Evolutionary conservation across 805 yeast genomes (phyloP), one percentile per base, ranked within the genome.

Genomic region (Candida arabinofermentans): DNA sequence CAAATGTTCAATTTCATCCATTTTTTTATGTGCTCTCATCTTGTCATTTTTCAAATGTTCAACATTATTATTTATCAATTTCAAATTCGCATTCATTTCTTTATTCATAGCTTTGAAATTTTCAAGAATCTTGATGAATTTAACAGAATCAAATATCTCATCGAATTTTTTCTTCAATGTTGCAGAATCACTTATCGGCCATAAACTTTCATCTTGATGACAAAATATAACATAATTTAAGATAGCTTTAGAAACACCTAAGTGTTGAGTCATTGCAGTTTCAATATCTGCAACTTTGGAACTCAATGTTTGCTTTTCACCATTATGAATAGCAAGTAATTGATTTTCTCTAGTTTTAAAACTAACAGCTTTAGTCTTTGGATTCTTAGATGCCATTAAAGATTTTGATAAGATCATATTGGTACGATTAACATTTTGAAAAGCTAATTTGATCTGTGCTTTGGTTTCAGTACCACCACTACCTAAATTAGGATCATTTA

Each of bases 111-210:
- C 61, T 57, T 89, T 90, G 54, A 93, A 70, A 40, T 77, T 78
- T 44, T 90, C 96, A 27, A 93, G 67, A 0, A 93, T 96, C 57
- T 87, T 91, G 1, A 96, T 88, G 56, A 86, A 95, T 60, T 87
- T 89, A 51, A 88, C 77, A 0, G 97, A 96, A 63, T 93, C 97
- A 56, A 93, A 93, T 8, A 93, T 91, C 62, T 93, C 99, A 61
- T 93, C 99, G 55, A 93, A 95, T 40, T 91, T 75, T 64, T 90
- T 90, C 64, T 93, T 95, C 58, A 93, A 72, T 10, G 75, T 75
- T 2, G 95, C 73, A 1, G 99, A 95, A 62, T 93, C 99, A 51
- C 90, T 78, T 36, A 93, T 69, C 1, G 99, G 99, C 99, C 99
- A 93, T 23, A 88, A 64, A 53, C 91, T 82, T 46, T 93, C 99